Evolutionary conservation across 768 basidiomycete species (phyloP).

Genomic region (Tulasnella sp.): DNA sequence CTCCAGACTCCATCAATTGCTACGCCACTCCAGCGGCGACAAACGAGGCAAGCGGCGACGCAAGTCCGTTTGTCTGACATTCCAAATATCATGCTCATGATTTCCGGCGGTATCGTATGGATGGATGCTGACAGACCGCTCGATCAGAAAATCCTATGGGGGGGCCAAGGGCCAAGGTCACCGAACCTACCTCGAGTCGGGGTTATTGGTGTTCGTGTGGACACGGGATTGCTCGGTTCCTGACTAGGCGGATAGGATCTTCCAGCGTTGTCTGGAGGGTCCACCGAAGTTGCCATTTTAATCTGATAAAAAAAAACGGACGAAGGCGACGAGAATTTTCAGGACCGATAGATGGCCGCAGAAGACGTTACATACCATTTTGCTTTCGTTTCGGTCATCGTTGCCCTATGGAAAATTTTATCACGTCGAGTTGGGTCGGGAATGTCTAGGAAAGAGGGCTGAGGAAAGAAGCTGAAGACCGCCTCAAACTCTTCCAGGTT

Average conservation of each 20-base stretch:
- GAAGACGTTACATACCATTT: background rate
- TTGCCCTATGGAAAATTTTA: background rate
- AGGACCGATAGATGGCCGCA: background rate
- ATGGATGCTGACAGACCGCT: background rate
- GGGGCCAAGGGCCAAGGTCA: too few relatives aligned
- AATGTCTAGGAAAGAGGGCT: too few relatives aligned
- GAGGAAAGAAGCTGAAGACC: too few relatives aligned
- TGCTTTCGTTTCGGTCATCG: background rate
- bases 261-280: too few relatives aligned
- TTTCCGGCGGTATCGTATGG: background rate
- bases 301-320: background rate
- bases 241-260: too few relatives aligned
- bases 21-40: slow-evolving; percentile 2
- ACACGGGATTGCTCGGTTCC: background rate
- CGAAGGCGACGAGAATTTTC: background rate
- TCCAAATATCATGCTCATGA: background rate
- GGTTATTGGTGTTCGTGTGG: background rate
- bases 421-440: too few relatives aligned
- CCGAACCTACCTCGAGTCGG: background rate
- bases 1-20: slow-evolving; percentile 13
- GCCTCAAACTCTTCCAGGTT: too few relatives aligned
- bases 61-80: background rate
- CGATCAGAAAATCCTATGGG: background rate
- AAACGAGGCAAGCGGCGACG: background rate
- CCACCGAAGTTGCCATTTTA: background rate